A percentile compares a stretch with the other conserved stretches of the same genome.
Conservation (phyloP, 768 basidiomycete genomes). For the Rickenella mellea region DNA sequence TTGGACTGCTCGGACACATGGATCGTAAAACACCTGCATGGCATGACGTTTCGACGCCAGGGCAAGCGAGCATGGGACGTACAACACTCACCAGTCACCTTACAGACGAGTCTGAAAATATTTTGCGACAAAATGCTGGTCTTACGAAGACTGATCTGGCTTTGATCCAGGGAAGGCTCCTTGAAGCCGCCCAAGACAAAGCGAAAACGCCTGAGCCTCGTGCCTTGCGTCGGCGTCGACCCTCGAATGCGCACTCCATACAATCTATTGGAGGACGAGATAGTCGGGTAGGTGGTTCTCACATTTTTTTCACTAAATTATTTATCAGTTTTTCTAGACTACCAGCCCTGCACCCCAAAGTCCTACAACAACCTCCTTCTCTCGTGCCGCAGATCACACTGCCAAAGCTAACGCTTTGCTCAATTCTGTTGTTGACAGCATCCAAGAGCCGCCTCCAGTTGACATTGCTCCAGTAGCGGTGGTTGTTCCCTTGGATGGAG, state of each 20-base stretch:
- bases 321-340: constrained; percentile 29
- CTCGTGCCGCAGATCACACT: constrained; percentile 35
- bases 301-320: neutral
- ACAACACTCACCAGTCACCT: constrained; percentile 36
- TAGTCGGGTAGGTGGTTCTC: constrained; percentile 21
- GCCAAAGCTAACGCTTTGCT: constrained; percentile 58
- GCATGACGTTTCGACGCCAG: constrained; percentile 49
- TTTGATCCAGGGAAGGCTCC: constrained; percentile 67
- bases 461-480: constrained; percentile 19
- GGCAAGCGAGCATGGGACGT: constrained; percentile 39
- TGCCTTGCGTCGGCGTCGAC: constrained; percentile 56
- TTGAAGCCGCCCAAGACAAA: constrained; percentile 52
- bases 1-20: constrained; percentile 28
- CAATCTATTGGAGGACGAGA: constrained; percentile 52
- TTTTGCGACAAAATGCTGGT: constrained; percentile 56
- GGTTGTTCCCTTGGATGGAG: neutral
- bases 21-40: constrained; percentile 51
- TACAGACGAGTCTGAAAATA: constrained; percentile 49
- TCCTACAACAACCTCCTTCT: constrained; percentile 25
- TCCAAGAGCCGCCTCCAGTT: constrained; percentile 25
- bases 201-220: constrained; percentile 54
- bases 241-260: constrained; percentile 77
- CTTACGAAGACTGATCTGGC: constrained; percentile 62
- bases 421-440: constrained; percentile 50
- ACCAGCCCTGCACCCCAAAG: constrained; percentile 48